A percentile compares a stretch with the other conserved stretches of the same genome.
phyloP scores from a whole-genome alignment of 2,329 filamentous ascomycete species.

The Colletotrichum agaves region DNA sequence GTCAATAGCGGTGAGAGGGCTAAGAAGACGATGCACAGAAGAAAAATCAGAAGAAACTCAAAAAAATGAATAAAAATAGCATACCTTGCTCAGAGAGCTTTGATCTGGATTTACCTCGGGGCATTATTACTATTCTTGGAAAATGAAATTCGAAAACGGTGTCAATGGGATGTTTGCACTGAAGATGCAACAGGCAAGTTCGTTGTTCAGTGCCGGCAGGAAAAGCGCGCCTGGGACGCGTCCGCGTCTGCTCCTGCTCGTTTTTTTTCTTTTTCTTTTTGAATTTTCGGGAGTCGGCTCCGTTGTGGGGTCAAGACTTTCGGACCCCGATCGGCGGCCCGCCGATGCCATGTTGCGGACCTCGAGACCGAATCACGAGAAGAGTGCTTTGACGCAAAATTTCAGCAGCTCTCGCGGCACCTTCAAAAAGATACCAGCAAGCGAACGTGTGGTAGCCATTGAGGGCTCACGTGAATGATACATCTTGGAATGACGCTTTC shows the following conservation, averaged over 20 bases:
- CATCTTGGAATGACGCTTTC: too few relatives aligned
- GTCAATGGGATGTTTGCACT: background rate
- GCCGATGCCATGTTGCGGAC: too few relatives aligned
- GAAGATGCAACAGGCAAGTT: background rate
- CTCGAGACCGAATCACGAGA: too few relatives aligned
- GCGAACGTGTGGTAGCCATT: too few relatives aligned
- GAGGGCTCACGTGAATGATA: too few relatives aligned
- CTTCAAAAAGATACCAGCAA: too few relatives aligned
- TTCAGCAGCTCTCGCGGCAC: too few relatives aligned
- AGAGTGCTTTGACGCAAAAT: too few relatives aligned
- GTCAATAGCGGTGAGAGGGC: background rate
- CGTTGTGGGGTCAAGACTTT: background rate
- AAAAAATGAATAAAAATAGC: too few relatives aligned
- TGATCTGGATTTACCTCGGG: conserved; percentile 10
- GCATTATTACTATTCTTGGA: conserved; percentile 8
- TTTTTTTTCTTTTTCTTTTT: conserved; percentile 8
- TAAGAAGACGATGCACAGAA: background rate
- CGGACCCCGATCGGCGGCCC: too few relatives aligned
- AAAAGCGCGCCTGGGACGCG: conserved; percentile 20
- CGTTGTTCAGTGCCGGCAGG: background rate
- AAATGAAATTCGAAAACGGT: background rate
- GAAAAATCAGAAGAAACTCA: too few relatives aligned
- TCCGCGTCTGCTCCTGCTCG: conserved; percentile 24
- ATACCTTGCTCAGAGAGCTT: conserved; percentile 26
- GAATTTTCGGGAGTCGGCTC: background rate